A percentile compares a stretch with the other conserved stretches of the same genome.
These are phyloP conservation scores for Sicyos edulis DNA, from an alignment of 306 rosid genomes.

Conservation along the genomic window DNA sequence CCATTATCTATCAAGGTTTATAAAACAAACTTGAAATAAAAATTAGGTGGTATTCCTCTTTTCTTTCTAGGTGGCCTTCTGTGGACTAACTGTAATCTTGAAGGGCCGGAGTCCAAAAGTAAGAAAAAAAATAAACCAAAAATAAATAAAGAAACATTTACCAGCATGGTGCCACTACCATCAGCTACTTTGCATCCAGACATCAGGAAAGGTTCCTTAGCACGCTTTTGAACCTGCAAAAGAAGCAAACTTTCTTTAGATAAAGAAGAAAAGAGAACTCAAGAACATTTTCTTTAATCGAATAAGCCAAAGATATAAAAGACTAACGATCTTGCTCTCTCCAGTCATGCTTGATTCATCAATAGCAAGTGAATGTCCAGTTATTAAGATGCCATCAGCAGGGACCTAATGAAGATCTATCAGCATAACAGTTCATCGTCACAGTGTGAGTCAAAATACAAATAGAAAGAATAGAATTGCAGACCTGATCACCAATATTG, in stretches of 20 bases:
- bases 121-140: constrained; percentile 13
- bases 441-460: constrained; percentile 19
- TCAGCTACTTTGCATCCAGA: constrained; percentile 96
- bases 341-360: constrained; percentile 99
- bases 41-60: too few species aligned
- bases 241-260: constrained; percentile 17
- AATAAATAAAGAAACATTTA: constrained; percentile 25
- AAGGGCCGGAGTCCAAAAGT: not conserved
- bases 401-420: constrained; percentile 55
- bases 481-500: constrained; percentile 81
- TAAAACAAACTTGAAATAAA: too few species aligned
- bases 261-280: not conserved
- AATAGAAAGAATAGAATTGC: constrained; percentile 12
- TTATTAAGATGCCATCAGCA: constrained; percentile 76
- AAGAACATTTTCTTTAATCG: constrained; percentile 2
- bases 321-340: constrained; percentile 88
- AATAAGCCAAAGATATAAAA: constrained; percentile 16
- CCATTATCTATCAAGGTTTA: too few species aligned
- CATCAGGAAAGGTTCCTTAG: constrained; percentile 64
- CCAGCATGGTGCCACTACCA: constrained; percentile 87
- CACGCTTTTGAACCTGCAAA: constrained; percentile 57
- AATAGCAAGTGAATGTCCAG: constrained; percentile 81
- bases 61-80: too few species aligned
- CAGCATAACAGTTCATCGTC: constrained; percentile 20
- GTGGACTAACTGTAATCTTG: too few species aligned